These are phyloP conservation scores for Macrolepiota fuliginosa DNA, from an alignment of 768 basidiomycete species.

Conservation along the genomic window DNA sequence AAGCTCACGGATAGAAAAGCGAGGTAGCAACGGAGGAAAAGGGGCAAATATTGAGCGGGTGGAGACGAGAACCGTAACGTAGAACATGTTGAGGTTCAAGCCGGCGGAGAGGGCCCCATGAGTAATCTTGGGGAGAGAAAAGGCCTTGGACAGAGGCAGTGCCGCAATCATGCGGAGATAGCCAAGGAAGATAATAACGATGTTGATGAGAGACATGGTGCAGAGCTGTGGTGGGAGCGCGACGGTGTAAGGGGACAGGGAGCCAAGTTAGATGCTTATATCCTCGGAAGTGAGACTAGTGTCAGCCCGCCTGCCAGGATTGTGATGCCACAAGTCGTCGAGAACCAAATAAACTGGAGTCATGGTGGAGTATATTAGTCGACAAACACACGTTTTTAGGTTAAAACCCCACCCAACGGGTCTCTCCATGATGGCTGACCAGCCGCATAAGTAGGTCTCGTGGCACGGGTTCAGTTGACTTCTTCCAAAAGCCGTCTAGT, in stretches of 20 bases:
- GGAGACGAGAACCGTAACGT: not conserved
- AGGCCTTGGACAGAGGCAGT: not conserved
- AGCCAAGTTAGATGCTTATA: not conserved
- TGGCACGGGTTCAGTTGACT: too few relatives aligned
- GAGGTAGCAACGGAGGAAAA: not conserved
- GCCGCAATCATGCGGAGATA: not conserved
- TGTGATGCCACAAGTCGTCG: too few relatives aligned
- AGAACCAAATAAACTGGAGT: too few relatives aligned
- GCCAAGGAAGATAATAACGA: not conserved
- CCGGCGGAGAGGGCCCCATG: not conserved
- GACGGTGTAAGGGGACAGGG: not conserved
- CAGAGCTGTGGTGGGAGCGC: not conserved
- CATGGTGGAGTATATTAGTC: too few relatives aligned
- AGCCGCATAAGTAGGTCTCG: too few relatives aligned
- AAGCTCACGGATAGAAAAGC: not conserved
- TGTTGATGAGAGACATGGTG: not conserved
- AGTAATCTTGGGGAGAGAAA: not conserved
- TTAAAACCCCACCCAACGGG: too few relatives aligned
- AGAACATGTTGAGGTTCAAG: not conserved
- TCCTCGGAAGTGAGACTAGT: too few relatives aligned
- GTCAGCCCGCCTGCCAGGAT: too few relatives aligned
- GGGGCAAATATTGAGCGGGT: not conserved
- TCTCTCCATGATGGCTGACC: too few relatives aligned
- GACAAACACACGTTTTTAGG: too few relatives aligned
- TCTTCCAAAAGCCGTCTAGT: too few relatives aligned